A percentile compares a stretch with the other conserved stretches of the same genome.
phyloP scores from a whole-genome alignment of 371 early-diverging fungal species.

The Cokeromyces recurvatus region DNA sequence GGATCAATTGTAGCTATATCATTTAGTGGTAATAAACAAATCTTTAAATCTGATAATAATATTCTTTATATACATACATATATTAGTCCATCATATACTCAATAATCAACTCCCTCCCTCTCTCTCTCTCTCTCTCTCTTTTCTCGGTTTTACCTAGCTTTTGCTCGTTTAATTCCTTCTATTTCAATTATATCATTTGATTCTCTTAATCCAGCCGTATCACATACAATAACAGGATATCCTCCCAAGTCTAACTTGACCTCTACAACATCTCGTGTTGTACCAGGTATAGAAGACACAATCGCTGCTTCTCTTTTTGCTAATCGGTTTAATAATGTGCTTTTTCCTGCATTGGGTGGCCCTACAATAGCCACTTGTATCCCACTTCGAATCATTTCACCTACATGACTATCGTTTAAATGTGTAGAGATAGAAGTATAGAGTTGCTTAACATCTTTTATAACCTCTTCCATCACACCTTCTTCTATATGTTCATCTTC shows the following conservation, averaged over 20 bases:
- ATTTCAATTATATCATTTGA: conserved; percentile 65
- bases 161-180: conserved; percentile 71
- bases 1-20: conserved; percentile 30
- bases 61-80: conserved; percentile 17
- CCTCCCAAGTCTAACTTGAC: conserved; percentile 71
- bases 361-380: conserved; percentile 73
- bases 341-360: conserved; percentile 83
- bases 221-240: conserved; percentile 69
- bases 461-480: conserved; percentile 48
- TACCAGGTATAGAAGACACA: conserved; percentile 77
- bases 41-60: conserved; percentile 42
- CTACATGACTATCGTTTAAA: conserved; percentile 61
- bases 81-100: no score
- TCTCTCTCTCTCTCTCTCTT: no score
- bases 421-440: conserved; percentile 44
- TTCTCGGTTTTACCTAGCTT: conserved; percentile 38
- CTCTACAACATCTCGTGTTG: conserved; percentile 79
- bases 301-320: conserved; percentile 77
- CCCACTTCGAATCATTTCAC: conserved; percentile 73
- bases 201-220: conserved; percentile 75
- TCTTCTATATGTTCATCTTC: conserved; percentile 83
- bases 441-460: conserved; percentile 11
- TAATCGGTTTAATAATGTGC: conserved; percentile 67
- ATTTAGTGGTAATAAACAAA: conserved; percentile 41
- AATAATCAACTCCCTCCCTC: background rate